Evolutionary conservation across 345 rosid genomes (phyloP), one percentile per base, ranked within the genome.

Genomic region (Citrus unshiu): DNA sequence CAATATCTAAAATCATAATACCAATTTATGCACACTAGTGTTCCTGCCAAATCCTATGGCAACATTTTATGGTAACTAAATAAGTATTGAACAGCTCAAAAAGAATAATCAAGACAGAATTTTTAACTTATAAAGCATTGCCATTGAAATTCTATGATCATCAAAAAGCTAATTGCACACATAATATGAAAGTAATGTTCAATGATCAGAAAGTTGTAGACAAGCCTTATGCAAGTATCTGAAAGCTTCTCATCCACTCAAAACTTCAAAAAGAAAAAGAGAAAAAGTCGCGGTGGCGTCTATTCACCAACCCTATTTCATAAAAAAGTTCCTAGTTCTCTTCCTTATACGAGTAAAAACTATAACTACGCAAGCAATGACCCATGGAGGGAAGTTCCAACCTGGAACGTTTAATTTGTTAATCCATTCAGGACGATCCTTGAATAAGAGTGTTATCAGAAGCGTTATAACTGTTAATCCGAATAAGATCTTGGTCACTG

Each of bases 271-370:
- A 56, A 73, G 65, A 22, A 66, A 73, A 69, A 66, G 57, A 4
- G 6, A 16, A 51, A 51, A 51, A 51, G 57, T 1, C 6, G 2
- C 7, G 21, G 57, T 51, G 21, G 21, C 57, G 0, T 51, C 21
- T 18, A 54, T 75, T 83, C 84, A 84, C 85, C 83, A 82, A 29
- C 97, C 90, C 63, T 70, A 81, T 84, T 85, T 91, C 81, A 80
- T 88, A 62, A 94, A 86, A 68, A 89, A 85, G 84, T 91, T 85
- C 83, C 79, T 85, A 21, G 97, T 93, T 87, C 99, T 87, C 93
- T 94, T 96, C 89, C 97, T 93, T 84, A 88, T 93, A 40, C 97
- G 97, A n/a, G 93, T 90, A 79, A 96, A 94, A 72, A 91, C 97
- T 24, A 96, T 90, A 7, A 96, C 93, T 7, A 89, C 71, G 78